Evolutionary conservation across 2,329 filamentous ascomycete genomes (phyloP).

Genomic region (Ophiostoma novo-ulmi): DNA sequence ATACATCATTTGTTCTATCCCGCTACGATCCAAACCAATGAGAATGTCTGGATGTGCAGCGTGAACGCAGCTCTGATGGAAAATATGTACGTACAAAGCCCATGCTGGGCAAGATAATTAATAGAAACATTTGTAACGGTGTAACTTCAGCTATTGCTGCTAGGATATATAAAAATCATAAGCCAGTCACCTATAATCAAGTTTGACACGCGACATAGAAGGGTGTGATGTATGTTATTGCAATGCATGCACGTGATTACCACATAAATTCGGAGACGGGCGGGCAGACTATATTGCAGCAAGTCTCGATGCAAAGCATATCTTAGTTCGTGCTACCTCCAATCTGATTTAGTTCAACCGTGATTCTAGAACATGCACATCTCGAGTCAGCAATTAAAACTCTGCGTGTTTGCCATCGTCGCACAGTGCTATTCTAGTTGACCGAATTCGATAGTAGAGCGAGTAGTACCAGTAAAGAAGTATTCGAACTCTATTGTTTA

Average conservation of each 20-base stretch:
- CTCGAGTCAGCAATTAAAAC: background rate
- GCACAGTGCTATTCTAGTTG: background rate
- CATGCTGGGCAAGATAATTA: background rate
- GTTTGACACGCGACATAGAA: background rate
- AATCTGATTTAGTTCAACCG: background rate
- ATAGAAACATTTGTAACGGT: background rate
- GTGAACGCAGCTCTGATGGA: background rate
- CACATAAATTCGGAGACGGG: background rate
- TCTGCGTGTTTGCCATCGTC: background rate
- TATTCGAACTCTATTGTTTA: background rate
- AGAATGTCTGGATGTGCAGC: background rate
- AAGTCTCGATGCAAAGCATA: background rate
- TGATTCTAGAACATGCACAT: background rate
- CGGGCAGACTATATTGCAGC: background rate
- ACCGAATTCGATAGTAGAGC: background rate
- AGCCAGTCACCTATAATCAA: too few relatives aligned
- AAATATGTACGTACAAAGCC: background rate
- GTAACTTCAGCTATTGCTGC: background rate
- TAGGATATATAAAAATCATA: background rate
- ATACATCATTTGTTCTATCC: background rate
- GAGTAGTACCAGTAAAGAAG: background rate
- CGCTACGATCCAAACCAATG: background rate
- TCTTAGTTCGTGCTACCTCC: background rate
- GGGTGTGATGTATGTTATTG: background rate
- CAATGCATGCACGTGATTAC: background rate